A percentile compares a stretch with the other conserved stretches of the same genome.
Evolutionary conservation across 805 yeast genomes (phyloP).

Genomic region (Lipomyces chichibuensis): DNA sequence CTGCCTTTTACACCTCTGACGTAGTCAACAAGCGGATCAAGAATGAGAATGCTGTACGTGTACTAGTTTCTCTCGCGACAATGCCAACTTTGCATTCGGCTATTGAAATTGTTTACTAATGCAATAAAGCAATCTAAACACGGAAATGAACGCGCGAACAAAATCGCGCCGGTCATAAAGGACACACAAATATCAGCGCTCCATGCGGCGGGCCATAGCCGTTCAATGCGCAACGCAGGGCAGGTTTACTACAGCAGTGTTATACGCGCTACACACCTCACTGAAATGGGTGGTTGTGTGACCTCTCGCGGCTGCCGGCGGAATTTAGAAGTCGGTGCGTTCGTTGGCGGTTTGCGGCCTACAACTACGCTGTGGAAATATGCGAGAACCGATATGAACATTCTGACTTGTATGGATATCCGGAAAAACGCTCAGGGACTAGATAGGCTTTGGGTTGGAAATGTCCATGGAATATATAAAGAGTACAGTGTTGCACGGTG

Average conservation of each 20-base stretch:
- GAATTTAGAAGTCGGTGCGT: constrained; percentile 15
- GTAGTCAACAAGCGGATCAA: constrained; percentile 31
- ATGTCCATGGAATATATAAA: constrained; percentile 24
- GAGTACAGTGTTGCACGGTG: constrained; percentile 10
- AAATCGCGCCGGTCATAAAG: neutral
- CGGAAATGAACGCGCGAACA: constrained; percentile 8
- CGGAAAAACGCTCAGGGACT: constrained; percentile 12
- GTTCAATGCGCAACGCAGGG: constrained; percentile 13
- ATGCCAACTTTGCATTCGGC: neutral
- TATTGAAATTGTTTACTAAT: neutral
- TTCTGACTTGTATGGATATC: constrained; percentile 31
- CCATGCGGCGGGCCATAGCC: constrained; percentile 16
- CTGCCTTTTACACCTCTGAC: constrained; percentile 36
- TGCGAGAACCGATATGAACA: constrained; percentile 25
- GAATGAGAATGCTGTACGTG: constrained; percentile 11
- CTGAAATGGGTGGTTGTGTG: constrained; percentile 7
- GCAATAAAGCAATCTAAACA: neutral
- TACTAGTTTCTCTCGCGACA: neutral
- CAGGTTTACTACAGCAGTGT: constrained; percentile 6
- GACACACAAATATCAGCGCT: constrained; percentile 7
- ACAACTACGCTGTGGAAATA: constrained; percentile 23
- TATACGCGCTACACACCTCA: constrained; percentile 7
- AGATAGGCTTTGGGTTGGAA: constrained; percentile 27
- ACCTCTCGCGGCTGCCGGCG: constrained; percentile 14
- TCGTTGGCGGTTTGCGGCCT: constrained; percentile 19